Evolutionary conservation across 2,329 filamentous ascomycete species (phyloP).

Genomic region (Coleophoma crateriformis): DNA sequence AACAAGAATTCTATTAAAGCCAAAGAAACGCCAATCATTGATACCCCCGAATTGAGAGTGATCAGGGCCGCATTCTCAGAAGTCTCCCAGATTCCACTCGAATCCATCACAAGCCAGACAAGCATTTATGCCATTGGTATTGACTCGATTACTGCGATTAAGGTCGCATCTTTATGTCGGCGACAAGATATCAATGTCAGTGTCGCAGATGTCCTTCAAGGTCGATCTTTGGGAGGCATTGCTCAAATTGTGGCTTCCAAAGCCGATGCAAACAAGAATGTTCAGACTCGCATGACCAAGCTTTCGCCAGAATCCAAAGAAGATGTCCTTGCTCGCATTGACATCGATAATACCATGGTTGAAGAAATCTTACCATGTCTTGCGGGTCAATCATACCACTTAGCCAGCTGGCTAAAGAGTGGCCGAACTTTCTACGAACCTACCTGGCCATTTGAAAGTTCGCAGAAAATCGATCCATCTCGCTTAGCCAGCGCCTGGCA

Average conservation of each 20-base stretch:
- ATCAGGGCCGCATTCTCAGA: not conserved
- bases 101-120: not conserved
- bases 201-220: conserved; percentile 1
- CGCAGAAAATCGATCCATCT: not conserved
- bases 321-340: not conserved
- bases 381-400: not conserved
- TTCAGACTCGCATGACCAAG: not conserved
- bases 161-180: not conserved
- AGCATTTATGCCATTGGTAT: not conserved
- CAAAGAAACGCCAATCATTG: not conserved
- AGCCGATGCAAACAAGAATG: not conserved
- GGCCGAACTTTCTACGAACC: not conserved
- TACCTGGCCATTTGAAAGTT: not conserved
- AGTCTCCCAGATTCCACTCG: not conserved
- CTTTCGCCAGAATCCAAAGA: not conserved
- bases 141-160: not conserved
- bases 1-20: not conserved
- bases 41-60: not conserved
- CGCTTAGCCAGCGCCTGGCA: not conserved
- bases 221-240: not conserved
- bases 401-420: not conserved
- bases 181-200: not conserved
- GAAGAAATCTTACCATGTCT: not conserved
- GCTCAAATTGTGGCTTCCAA: not conserved
- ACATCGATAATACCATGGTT: not conserved